These are phyloP conservation scores for Apiospora saccharicola DNA, from an alignment of 2,329 filamentous ascomycete genomes.

Conservation along the genomic window DNA sequence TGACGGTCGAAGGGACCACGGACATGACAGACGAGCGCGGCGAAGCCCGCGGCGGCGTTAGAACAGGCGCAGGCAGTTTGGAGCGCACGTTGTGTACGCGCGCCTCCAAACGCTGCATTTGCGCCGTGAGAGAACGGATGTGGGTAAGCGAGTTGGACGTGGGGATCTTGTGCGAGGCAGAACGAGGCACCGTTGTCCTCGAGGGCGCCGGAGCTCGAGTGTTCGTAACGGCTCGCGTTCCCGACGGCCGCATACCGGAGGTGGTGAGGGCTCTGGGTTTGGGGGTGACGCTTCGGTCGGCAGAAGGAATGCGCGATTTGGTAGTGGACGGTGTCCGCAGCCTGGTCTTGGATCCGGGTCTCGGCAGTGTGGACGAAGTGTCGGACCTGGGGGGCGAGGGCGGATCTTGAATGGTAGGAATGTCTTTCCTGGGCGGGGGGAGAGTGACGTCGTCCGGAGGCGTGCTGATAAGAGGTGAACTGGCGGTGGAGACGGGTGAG, in stretches of 20 bases:
- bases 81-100: constrained; percentile 91
- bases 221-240: constrained; percentile 53
- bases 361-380: constrained; percentile 69
- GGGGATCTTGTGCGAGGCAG: constrained; percentile 58
- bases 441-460: constrained; percentile 60
- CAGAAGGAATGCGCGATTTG: constrained; percentile 60
- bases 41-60: constrained; percentile 81
- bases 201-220: constrained; percentile 47
- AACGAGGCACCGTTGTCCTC: constrained; percentile 50
- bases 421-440: constrained; percentile 1
- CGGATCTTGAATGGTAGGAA: constrained; percentile 76
- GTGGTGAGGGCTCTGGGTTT: constrained; percentile 53
- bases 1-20: constrained; percentile 62
- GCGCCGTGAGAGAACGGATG: constrained; percentile 90
- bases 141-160: constrained; percentile 81
- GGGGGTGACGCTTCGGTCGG: constrained; percentile 61
- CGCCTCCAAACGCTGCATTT: constrained; percentile 96
- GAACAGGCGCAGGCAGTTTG: constrained; percentile 83
- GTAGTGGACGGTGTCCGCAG: constrained; percentile 46
- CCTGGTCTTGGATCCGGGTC: constrained; percentile 54
- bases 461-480: constrained; percentile 88
- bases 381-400: constrained; percentile 96
- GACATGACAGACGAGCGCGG: constrained; percentile 61
- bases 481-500: constrained; percentile 85
- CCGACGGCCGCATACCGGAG: constrained; percentile 48